Percentiles rank a stretch among this genome's conserved stretches.
Evolutionary conservation across 805 yeast species (phyloP).

Genomic region (Candida sakaeoensis): DNA sequence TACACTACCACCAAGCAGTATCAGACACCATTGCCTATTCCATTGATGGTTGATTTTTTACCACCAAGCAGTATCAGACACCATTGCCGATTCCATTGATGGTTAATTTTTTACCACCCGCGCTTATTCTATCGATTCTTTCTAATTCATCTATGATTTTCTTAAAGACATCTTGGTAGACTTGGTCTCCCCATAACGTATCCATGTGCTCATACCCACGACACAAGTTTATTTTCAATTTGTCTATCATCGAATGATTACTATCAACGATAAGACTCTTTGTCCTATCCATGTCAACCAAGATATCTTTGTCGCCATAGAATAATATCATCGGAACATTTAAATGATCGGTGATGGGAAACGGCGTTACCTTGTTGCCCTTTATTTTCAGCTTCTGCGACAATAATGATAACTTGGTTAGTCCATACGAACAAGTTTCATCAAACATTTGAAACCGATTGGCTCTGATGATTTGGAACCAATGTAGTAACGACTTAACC

Average conservation of each 20-base stretch:
- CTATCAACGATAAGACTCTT: constrained; percentile 19
- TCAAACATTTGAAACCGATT: constrained; percentile 31
- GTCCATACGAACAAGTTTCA: constrained; percentile 24
- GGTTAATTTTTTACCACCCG: neutral
- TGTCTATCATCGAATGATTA: constrained; percentile 20
- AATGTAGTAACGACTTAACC: constrained; percentile 26
- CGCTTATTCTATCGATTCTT: neutral
- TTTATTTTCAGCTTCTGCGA: constrained; percentile 15
- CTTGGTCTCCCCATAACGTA: constrained; percentile 26
- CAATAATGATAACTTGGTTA: constrained; percentile 18
- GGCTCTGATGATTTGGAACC: constrained; percentile 30
- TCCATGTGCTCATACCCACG: constrained; percentile 31
- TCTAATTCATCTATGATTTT: constrained; percentile 15
- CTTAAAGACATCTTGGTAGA: constrained; percentile 22
- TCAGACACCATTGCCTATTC: too few relatives aligned
- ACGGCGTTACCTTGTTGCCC: constrained; percentile 22
- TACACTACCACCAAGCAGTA: too few relatives aligned
- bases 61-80: too few relatives aligned
- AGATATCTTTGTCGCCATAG: constrained; percentile 26
- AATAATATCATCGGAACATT: constrained; percentile 25
- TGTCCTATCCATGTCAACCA: constrained; percentile 26
- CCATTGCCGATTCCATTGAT: too few relatives aligned
- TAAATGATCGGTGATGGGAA: constrained; percentile 27
- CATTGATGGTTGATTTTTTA: too few relatives aligned
- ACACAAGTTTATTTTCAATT: constrained; percentile 19